A percentile compares a stretch with the other conserved stretches of the same genome.
Conservation (phyloP, 306 rosid genomes). For the Casuarina cunninghamiana region DNA sequence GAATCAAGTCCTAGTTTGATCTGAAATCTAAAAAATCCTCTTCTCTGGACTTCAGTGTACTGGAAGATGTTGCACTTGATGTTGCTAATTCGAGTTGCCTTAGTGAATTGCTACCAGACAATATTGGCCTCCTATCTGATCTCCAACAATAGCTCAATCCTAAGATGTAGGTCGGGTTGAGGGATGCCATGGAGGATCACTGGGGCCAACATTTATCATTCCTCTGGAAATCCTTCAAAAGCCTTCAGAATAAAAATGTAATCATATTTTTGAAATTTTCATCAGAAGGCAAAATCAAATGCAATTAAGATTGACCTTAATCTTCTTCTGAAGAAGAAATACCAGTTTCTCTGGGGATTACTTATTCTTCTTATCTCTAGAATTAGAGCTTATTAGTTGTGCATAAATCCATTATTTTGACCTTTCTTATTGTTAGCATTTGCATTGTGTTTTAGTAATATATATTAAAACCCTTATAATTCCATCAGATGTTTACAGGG, state of each 20-base stretch:
- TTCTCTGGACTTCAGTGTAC: background rate
- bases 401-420: constrained; percentile 13
- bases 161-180: background rate
- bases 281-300: no score
- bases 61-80: background rate
- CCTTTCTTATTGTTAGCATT: constrained; percentile 18
- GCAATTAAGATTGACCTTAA: no score
- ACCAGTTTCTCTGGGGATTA: background rate
- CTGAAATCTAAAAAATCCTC: background rate
- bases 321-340: background rate
- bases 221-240: background rate
- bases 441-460: constrained; percentile 48
- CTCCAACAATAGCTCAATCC: background rate
- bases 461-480: constrained; percentile 74
- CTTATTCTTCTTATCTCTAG: background rate
- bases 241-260: background rate
- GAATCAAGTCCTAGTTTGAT: background rate
- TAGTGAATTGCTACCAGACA: background rate
- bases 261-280: no score
- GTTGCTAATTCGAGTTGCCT: background rate
- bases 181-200: background rate
- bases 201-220: background rate
- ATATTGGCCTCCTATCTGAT: background rate
- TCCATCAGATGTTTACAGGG: constrained; percentile 93
- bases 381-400: background rate